A percentile compares a stretch with the other conserved stretches of the same genome.
phyloP scores from a whole-genome alignment of 164 flowering plant species.

The Platanus orientalis region DNA sequence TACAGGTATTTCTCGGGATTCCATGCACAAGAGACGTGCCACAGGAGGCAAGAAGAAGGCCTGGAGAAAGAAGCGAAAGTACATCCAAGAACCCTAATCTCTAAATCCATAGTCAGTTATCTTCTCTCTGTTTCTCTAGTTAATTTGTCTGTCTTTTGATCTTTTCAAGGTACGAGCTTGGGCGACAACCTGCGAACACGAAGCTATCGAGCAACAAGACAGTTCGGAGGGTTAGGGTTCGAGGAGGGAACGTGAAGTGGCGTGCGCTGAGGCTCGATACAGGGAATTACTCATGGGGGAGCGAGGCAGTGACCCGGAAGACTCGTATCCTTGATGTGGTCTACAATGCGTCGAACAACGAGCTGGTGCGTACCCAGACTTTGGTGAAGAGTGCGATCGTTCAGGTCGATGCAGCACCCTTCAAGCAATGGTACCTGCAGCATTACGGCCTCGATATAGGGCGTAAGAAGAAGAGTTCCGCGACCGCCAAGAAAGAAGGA shows the following conservation, averaged over 20 bases:
- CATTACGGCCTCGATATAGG: conserved; percentile 63
- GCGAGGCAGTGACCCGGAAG: conserved; percentile 56
- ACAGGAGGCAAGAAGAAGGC: no score
- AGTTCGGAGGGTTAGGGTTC: conserved; percentile 47
- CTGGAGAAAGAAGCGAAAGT: conserved; percentile 76
- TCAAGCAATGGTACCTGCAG: conserved; percentile 63
- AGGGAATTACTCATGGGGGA: conserved; percentile 54
- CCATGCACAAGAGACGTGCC: no score
- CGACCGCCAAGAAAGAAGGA: conserved; percentile 49
- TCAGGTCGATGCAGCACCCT: conserved; percentile 64
- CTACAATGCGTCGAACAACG: no score
- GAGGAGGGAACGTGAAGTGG: conserved; percentile 65
- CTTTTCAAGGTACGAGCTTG: conserved; percentile 52
- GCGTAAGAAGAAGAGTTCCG: conserved; percentile 48
- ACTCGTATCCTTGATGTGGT: conserved; percentile 58
- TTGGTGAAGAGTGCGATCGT: conserved; percentile 58
- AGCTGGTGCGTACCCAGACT: conserved; percentile 60
- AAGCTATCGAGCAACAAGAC: no score
- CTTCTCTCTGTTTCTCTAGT: not conserved
- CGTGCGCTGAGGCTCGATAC: conserved; percentile 56
- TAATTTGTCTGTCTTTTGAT: not conserved
- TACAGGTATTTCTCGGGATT: no score
- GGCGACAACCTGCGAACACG: no score
- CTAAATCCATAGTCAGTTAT: not conserved
- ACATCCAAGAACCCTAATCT: conserved; percentile 1